Base-by-base conservation (phyloP, 306 rosid species). In the Vigna trinervia region DNA sequence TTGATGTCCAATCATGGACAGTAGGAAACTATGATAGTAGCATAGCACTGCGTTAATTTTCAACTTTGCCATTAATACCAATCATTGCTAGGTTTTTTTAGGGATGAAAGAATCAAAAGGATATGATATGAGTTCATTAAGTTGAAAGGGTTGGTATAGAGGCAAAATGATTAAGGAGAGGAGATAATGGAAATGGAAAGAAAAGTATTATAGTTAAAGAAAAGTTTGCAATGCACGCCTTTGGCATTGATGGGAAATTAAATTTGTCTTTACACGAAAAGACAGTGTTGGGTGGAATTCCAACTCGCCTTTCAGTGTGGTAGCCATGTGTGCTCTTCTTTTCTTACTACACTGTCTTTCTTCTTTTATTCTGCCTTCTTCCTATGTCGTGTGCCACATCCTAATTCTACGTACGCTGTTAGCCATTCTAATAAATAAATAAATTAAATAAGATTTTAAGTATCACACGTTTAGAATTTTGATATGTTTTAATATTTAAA, bases 231-330 rank as follows among this genome's bases (percentile, higher is more conserved):
- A 14, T 22, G 15, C 75, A 59, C 52, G 61, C 52, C 43, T 70
- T 62, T 74, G 36, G 57, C 69, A 63, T 8, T 32, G 60, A 52
- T 64, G 70, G 53, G 45, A 72, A 84, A 13, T 73, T 72, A 60
- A 60, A 43, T 36, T 46, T 73, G 71, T 66, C 60, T 60, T 69
- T 65, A 77, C 82, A 82, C 72, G 28, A 82, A 85, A 85, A 78
- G 66, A 53, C 59, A 59, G 82, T 30, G 53, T 73, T 77, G 32
- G 74, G 92, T 91, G 96, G 87, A 86, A 86, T 73, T 89, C 91
- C 97, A 88, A 82, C 81, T 85, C 89, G 7, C 77, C 69, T 43
- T 34, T 80, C 85, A 86, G 87, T 86, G 15, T 84, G 62, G 41
- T 60, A 23, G 71, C 54, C 48, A 32, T 53, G 50, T 76, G 47